Evolutionary conservation across 2,329 filamentous ascomycete species (phyloP).

Genomic region (Talaromyces sp.): DNA sequence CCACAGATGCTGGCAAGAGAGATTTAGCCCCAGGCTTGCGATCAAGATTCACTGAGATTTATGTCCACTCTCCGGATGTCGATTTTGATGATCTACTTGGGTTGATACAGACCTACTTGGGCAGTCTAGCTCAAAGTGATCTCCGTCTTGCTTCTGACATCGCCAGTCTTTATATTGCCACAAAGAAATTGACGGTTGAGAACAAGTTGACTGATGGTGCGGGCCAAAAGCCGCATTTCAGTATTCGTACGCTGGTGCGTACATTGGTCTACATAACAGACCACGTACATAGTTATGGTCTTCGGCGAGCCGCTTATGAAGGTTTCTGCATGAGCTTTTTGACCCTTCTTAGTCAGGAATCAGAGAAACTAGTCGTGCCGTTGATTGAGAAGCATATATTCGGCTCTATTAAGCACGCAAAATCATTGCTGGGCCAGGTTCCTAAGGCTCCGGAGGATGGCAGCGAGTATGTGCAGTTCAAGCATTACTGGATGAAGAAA

Average conservation of each 20-base stretch:
- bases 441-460: conserved; percentile 75
- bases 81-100: conserved; percentile 81
- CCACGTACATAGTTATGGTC: conserved; percentile 76
- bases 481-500: conserved; percentile 86
- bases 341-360: conserved; percentile 78
- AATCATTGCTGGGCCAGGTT: conserved; percentile 71
- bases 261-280: conserved; percentile 84
- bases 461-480: conserved; percentile 74
- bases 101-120: conserved; percentile 86
- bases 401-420: conserved; percentile 63
- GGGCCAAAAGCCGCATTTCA: conserved; percentile 95
- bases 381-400: conserved; percentile 79
- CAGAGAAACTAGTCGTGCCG: conserved; percentile 73
- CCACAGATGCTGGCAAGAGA: conserved; percentile 93
- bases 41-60: conserved; percentile 92
- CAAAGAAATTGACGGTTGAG: conserved; percentile 73
- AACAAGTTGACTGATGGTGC: conserved; percentile 91
- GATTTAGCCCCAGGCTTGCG: conserved; percentile 85
- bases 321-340: conserved; percentile 98
- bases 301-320: conserved; percentile 84
- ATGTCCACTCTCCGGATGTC: conserved; percentile 84
- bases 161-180: conserved; percentile 80
- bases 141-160: conserved; percentile 75
- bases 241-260: conserved; percentile 86
- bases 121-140: conserved; percentile 65